A percentile compares a stretch with the other conserved stretches of the same genome.
Evolutionary conservation across 129 eudicot species (phyloP).

Genomic region (Tagetes erecta): DNA sequence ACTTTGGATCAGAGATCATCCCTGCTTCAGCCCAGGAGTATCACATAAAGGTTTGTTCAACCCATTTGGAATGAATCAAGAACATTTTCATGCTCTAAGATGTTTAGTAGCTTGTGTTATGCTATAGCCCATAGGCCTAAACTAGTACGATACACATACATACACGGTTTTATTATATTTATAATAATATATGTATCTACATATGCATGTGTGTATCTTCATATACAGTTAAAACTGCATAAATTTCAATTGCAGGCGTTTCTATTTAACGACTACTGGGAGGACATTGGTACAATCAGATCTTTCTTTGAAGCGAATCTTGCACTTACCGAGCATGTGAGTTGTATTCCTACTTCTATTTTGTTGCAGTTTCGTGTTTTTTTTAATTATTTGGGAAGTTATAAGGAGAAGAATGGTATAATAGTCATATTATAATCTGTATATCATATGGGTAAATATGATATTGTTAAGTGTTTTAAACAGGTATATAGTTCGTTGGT

Average conservation of each 20-base stretch:
- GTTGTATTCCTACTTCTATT: slow-evolving; percentile 26
- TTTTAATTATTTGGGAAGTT: slow-evolving; percentile 3
- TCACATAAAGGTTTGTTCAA: slow-evolving; percentile 52
- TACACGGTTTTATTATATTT: neutral
- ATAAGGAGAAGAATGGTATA: neutral
- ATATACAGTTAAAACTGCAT: neutral
- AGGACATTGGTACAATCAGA: slow-evolving; percentile 95
- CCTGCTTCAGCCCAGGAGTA: slow-evolving; percentile 91
- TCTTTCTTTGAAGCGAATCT: slow-evolving; percentile 98
- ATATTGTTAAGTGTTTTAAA: neutral
- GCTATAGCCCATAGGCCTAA: neutral
- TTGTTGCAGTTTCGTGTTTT: slow-evolving; percentile 1
- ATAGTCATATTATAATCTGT: neutral
- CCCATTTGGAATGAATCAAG: slow-evolving; percentile 1
- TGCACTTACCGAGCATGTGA: slow-evolving; percentile 93
- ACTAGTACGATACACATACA: too few species aligned
- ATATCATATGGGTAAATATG: neutral
- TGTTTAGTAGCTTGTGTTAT: neutral
- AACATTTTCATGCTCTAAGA: neutral
- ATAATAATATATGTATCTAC: too few species aligned
- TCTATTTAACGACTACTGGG: slow-evolving; percentile 95
- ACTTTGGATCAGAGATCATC: slow-evolving; percentile 95
- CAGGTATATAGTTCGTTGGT: neutral
- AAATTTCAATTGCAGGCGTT: slow-evolving; percentile 65
- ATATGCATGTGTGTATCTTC: too few species aligned